Percentiles rank a stretch among this genome's conserved stretches.
Evolutionary conservation across 768 basidiomycete genomes (phyloP).

Genomic region (Butyriboletus loyo): DNA sequence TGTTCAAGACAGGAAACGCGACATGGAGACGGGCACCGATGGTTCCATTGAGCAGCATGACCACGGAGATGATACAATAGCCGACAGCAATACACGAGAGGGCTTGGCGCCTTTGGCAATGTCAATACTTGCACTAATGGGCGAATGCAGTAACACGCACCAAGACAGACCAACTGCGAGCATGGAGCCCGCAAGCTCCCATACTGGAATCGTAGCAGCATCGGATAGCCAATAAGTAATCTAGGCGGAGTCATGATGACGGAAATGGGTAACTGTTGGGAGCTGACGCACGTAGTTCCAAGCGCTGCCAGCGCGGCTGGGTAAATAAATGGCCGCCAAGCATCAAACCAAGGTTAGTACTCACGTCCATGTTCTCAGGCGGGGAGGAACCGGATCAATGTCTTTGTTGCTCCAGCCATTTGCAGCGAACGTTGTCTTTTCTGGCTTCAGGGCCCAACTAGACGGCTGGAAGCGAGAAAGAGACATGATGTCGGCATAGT

Average conservation of each 20-base stretch:
- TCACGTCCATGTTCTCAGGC: slow-evolving; percentile 60
- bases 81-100: slow-evolving; percentile 68
- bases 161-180: slow-evolving; percentile 72
- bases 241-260: background rate
- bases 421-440: slow-evolving; percentile 49
- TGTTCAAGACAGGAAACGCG: slow-evolving; percentile 71
- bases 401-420: slow-evolving; percentile 68
- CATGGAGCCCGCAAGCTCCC: slow-evolving; percentile 63
- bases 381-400: slow-evolving; percentile 70
- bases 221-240: slow-evolving; percentile 32
- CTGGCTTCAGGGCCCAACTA: slow-evolving; percentile 50
- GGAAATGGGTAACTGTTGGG: slow-evolving; percentile 32
- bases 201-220: slow-evolving; percentile 42
- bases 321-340: background rate
- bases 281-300: slow-evolving; percentile 66
- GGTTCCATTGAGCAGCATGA: slow-evolving; percentile 78
- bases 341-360: background rate
- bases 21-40: slow-evolving; percentile 78
- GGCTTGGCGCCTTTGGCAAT: slow-evolving; percentile 53
- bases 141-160: slow-evolving; percentile 25
- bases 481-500: background rate
- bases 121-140: background rate
- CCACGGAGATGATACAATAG: slow-evolving; percentile 59
- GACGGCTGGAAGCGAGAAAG: slow-evolving; percentile 28
- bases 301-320: slow-evolving; percentile 37